phyloP scores from a whole-genome alignment of 352 stramenopile genomes.

The Globisporangium orthogonon region DNA sequence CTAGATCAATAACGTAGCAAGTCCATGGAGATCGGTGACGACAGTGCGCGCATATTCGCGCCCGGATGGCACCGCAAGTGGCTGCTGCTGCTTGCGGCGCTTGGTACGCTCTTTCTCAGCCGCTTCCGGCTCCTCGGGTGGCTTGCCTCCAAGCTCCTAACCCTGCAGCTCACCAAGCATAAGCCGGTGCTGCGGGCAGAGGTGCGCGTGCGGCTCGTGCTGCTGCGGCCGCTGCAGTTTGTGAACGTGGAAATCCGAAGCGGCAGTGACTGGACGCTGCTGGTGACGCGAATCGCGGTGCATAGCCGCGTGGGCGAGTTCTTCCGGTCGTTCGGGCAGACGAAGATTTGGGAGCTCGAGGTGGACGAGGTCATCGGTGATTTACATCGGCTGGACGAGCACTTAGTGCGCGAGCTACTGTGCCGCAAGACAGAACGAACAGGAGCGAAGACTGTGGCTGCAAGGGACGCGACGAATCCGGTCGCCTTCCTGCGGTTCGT shows the following conservation, averaged over 20 bases:
- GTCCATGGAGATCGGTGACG: background rate
- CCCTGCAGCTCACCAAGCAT: slow-evolving; percentile 28
- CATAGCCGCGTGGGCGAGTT: slow-evolving; percentile 51
- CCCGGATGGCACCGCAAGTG: slow-evolving; percentile 59
- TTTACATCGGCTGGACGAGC: slow-evolving; percentile 30
- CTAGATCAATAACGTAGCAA: background rate
- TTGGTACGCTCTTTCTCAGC: slow-evolving; percentile 47
- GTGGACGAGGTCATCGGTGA: slow-evolving; percentile 40
- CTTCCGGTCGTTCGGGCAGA: slow-evolving; percentile 67
- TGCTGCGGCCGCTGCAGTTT: slow-evolving; percentile 34
- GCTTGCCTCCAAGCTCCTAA: slow-evolving; percentile 35
- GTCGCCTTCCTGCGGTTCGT: slow-evolving; percentile 64
- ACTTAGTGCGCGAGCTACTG: slow-evolving; percentile 21
- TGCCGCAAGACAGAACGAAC: slow-evolving; percentile 6
- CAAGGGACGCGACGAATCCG: slow-evolving; percentile 20
- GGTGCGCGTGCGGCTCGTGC: slow-evolving; percentile 39
- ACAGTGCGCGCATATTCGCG: slow-evolving; percentile 12
- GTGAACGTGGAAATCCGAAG: slow-evolving; percentile 35
- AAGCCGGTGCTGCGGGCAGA: slow-evolving; percentile 10
- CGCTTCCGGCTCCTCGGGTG: slow-evolving; percentile 49
- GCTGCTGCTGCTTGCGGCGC: slow-evolving; percentile 27
- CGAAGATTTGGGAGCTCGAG: slow-evolving; percentile 57
- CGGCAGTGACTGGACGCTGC: slow-evolving; percentile 26
- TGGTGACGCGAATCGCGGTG: slow-evolving; percentile 40
- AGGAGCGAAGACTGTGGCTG: background rate